phyloP scores from a whole-genome alignment of 108 stramenopile genomes.

The Cyclostephanos tholiformis region DNA sequence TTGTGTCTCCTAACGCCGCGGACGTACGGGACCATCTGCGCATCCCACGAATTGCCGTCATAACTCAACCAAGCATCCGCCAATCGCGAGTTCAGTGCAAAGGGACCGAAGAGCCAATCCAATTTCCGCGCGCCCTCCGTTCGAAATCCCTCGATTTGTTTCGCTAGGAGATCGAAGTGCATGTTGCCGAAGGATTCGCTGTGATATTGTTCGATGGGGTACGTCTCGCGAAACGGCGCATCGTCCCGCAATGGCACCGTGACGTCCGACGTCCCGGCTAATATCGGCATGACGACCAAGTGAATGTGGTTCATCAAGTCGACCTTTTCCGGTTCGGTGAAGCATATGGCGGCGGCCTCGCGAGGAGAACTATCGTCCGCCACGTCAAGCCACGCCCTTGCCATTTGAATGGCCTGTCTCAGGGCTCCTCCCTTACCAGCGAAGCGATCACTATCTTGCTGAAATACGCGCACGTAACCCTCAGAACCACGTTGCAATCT shows the following conservation, averaged over 20 bases:
- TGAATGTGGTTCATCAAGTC: slow-evolving; percentile 48
- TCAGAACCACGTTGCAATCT: slow-evolving; percentile 1
- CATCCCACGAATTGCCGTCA: slow-evolving; percentile 62
- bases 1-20: slow-evolving; percentile 29
- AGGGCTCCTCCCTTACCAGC: slow-evolving; percentile 63
- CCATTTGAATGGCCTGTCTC: slow-evolving; percentile 50
- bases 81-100: slow-evolving; percentile 46
- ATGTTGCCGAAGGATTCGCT: slow-evolving; percentile 63
- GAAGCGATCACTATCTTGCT: slow-evolving; percentile 32
- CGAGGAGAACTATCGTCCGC: neutral
- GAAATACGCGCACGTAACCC: slow-evolving; percentile 30
- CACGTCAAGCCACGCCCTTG: slow-evolving; percentile 13
- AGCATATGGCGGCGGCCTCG: slow-evolving; percentile 39
- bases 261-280: slow-evolving; percentile 40
- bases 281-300: slow-evolving; percentile 13
- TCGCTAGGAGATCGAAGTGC: slow-evolving; percentile 52
- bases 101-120: slow-evolving; percentile 69
- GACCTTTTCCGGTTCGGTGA: slow-evolving; percentile 65
- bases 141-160: slow-evolving; percentile 23
- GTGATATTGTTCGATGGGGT: slow-evolving; percentile 78
- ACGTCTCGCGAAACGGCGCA: slow-evolving; percentile 45
- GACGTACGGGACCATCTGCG: slow-evolving; percentile 62
- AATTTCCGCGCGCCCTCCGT: slow-evolving; percentile 18
- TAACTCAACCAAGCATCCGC: slow-evolving; percentile 49
- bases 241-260: slow-evolving; percentile 47